These are phyloP conservation scores for Cyclotella sp. DNA, from an alignment of 108 stramenopile species.

Conservation along the genomic window DNA sequence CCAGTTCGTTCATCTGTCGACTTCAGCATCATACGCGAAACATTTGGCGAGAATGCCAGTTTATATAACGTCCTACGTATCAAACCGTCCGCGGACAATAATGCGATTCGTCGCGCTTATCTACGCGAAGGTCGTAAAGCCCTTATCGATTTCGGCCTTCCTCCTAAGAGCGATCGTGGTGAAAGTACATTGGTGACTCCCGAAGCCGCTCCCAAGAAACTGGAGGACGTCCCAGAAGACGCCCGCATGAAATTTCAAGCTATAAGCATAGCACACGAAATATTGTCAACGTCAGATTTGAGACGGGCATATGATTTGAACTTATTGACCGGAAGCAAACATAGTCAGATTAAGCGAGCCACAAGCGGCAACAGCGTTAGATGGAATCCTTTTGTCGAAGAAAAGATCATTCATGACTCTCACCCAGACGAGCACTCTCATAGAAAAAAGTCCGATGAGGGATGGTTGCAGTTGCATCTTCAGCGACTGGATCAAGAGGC, in stretches of 20 bases:
- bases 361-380: constrained; percentile 23
- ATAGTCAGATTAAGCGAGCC: background rate
- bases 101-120: constrained; percentile 26
- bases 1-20: constrained; percentile 1
- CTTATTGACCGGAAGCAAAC: background rate
- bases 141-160: constrained; percentile 13
- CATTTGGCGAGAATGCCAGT: constrained; percentile 25
- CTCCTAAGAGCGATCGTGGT: background rate
- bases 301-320: constrained; percentile 26
- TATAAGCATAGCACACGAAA: constrained; percentile 41
- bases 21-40: constrained; percentile 22
- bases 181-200: background rate
- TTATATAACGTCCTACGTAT: constrained; percentile 25
- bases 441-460: constrained; percentile 6
- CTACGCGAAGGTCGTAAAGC: constrained; percentile 29
- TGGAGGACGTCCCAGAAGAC: constrained; percentile 25
- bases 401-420: constrained; percentile 33
- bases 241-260: constrained; percentile 42
- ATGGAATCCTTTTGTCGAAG: constrained; percentile 40
- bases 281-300: constrained; percentile 31
- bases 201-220: background rate
- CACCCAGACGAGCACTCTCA: constrained; percentile 26
- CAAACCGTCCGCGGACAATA: constrained; percentile 12
- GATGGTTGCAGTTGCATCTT: constrained; percentile 25
- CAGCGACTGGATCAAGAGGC: constrained; percentile 19